Base-by-base conservation (phyloP, 148 eudicot species). In the Oxyria digyna region DNA sequence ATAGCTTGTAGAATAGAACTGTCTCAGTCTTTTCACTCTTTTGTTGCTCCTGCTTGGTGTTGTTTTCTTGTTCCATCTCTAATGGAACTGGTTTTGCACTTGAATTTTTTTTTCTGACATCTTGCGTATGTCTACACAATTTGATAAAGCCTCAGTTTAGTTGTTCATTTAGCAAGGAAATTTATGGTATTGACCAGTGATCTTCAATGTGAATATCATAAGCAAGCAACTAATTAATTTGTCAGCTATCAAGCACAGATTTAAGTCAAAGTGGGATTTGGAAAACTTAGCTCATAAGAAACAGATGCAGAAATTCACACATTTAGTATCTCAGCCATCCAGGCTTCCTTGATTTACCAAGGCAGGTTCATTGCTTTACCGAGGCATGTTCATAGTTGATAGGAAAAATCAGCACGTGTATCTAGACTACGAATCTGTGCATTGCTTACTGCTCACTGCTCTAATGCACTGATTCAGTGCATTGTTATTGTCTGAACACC, bases 1-100 rank as follows among this genome's bases (percentile, higher is more conserved):
- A 89, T 0, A 87, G 82, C 81, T 82, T 87, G 71, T 75, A 77
- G 67, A 89, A 85, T 8, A 87, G 84, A 32, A 89, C 82, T 10
- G 79, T 65, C 1, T 75, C 67, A 4, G 72, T 71, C 23, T 73
- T 75, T 63, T n/a, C n/a, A n/a, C n/a, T n/a, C n/a, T n/a, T n/a
- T n/a, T n/a, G n/a, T n/a, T 71, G 8, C 35, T 29, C 6, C 37
- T 59, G 20, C 20, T 59, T 59, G 37, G 8, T 59, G 38, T 9
- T 29, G 15, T 59, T 59, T 15, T 31, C 65, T 31, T 27, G 8
- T 1, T 59, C 65, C 38, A 29, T 59, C 65, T 59, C 65, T 27
- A 59, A 29, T 29, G 38, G 63, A 55, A 13, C 35, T 11, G 63
- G 11, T 55, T 55, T 55, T 27, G n/a, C 63, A 23, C 32, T 54